phyloP scores from a whole-genome alignment of 257 asterid species.

The Sherardia arvensis region DNA sequence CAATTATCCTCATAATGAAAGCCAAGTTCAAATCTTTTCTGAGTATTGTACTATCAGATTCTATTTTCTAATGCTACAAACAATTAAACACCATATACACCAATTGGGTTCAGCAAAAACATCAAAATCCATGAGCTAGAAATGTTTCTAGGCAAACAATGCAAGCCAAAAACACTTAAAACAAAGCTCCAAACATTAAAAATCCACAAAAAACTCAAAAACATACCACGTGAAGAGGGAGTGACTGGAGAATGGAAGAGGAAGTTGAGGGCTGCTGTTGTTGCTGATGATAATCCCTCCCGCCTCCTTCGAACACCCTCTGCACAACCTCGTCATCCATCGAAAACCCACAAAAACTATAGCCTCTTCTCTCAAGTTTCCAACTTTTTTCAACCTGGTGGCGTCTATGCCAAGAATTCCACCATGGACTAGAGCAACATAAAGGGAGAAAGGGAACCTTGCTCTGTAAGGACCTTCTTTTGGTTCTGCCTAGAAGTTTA shows the following conservation, averaged over 20 bases:
- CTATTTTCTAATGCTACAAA: background rate
- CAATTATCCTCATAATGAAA: background rate
- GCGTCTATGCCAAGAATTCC: constrained; percentile 4
- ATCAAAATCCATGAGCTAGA: background rate
- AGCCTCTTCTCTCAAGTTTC: constrained; percentile 9
- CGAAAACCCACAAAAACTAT: background rate
- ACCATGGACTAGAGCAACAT: background rate
- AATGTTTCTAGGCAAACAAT: background rate
- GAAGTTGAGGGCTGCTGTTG: constrained; percentile 86
- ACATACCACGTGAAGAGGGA: constrained; percentile 86
- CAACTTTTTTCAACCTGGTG: constrained; percentile 10
- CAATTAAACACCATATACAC: background rate
- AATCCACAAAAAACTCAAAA: background rate
- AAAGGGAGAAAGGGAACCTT: constrained; percentile 1
- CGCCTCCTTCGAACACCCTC: constrained; percentile 90
- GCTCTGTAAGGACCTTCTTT: background rate
- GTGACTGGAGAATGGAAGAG: constrained; percentile 86
- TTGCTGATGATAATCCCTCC: constrained; percentile 81
- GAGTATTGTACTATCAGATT: background rate
- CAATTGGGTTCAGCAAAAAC: background rate
- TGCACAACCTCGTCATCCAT: constrained; percentile 96
- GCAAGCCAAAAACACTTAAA: background rate
- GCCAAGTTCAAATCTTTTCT: background rate
- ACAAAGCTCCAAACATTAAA: background rate
- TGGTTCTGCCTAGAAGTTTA: background rate